Conservation (phyloP, 805 yeast species). For the Nakazawaea molendinolei region DNA sequence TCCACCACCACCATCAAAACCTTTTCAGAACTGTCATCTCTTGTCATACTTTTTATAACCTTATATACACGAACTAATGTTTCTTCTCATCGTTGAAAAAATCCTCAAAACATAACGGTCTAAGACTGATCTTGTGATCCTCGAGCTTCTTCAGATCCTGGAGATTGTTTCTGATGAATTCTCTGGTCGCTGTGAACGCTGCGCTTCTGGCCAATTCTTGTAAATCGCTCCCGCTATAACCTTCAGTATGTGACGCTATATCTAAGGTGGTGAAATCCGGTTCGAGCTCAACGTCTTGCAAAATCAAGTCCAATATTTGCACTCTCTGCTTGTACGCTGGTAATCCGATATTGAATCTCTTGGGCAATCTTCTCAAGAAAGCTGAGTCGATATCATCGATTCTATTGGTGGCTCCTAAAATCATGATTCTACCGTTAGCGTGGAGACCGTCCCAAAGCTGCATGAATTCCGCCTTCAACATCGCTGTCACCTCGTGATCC, state of each 20-base stretch:
- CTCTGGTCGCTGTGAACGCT: constrained; percentile 82
- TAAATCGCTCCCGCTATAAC: constrained; percentile 85
- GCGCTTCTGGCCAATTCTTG: constrained; percentile 92
- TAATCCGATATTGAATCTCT: constrained; percentile 69
- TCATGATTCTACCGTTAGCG: constrained; percentile 71
- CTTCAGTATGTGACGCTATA: constrained; percentile 60
- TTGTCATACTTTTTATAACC: no score
- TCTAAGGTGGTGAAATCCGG: constrained; percentile 50
- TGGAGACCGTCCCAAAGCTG: constrained; percentile 92
- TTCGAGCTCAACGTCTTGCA: constrained; percentile 61
- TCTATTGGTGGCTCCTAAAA: constrained; percentile 92
- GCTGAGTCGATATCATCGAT: constrained; percentile 90
- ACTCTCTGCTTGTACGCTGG: constrained; percentile 66
- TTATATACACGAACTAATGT: neutral
- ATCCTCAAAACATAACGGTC: constrained; percentile 62
- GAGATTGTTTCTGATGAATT: constrained; percentile 59
- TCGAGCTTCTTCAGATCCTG: constrained; percentile 31
- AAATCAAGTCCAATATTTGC: constrained; percentile 62
- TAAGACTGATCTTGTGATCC: constrained; percentile 35
- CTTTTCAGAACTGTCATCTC: no score
- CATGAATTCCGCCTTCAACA: constrained; percentile 95
- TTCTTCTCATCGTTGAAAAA: constrained; percentile 26
- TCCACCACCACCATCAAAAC: no score
- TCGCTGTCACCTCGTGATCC: constrained; percentile 95
- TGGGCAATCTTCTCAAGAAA: constrained; percentile 88